These are phyloP conservation scores for Chalciporus piperatus DNA, from an alignment of 768 basidiomycete genomes.

Conservation along the genomic window DNA sequence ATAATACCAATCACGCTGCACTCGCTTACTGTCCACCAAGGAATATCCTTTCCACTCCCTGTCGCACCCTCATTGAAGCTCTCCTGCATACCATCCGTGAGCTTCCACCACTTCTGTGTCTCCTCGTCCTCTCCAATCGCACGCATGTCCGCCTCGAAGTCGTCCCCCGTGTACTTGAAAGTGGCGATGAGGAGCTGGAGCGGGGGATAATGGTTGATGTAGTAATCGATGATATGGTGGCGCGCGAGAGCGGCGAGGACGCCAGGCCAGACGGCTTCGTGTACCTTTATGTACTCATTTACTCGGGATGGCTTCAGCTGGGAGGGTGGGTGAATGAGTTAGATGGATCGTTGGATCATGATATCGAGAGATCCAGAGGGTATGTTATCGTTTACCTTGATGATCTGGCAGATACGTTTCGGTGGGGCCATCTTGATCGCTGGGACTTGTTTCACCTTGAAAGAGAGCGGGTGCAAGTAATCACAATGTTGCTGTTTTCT, in stretches of 20 bases:
- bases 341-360: background rate
- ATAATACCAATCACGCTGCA: background rate
- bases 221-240: constrained; percentile 71
- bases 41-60: constrained; percentile 63
- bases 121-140: constrained; percentile 60
- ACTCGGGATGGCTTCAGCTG: constrained; percentile 55
- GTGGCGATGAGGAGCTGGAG: constrained; percentile 70
- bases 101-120: constrained; percentile 74
- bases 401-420: constrained; percentile 70
- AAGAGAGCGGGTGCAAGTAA: background rate
- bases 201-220: constrained; percentile 66
- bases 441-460: background rate
- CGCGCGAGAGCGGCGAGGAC: constrained; percentile 62
- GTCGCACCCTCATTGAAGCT: constrained; percentile 67
- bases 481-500: no score
- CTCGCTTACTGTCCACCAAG: constrained; percentile 64
- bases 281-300: constrained; percentile 56
- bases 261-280: constrained; percentile 64
- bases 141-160: constrained; percentile 67
- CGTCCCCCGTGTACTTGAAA: constrained; percentile 69
- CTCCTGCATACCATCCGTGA: constrained; percentile 78
- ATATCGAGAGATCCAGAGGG: no score
- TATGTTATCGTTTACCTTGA: constrained; percentile 48
- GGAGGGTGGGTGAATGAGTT: background rate
- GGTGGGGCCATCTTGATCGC: constrained; percentile 11